Percentiles rank a stretch among this genome's conserved stretches.
Conservation (phyloP, 139 green algal species). For the Tetraselmis chui region DNA sequence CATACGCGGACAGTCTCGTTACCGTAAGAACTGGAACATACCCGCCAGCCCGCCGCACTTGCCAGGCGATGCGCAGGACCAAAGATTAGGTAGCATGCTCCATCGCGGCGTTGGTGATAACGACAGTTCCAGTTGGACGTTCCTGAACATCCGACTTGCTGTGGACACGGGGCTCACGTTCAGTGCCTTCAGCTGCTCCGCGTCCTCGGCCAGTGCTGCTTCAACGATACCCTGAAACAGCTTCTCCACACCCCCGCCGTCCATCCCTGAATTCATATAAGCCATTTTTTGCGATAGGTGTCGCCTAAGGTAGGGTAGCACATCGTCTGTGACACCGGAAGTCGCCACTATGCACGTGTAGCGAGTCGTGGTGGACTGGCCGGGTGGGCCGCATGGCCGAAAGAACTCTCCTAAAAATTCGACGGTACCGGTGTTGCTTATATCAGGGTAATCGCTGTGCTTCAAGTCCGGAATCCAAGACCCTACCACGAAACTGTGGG, state of each 20-base stretch:
- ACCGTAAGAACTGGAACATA: too few relatives aligned
- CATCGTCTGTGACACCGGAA: background rate
- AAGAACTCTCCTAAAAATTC: background rate
- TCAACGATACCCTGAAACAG: background rate
- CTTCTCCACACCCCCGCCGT: background rate
- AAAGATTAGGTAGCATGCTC: too few relatives aligned
- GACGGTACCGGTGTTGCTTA: background rate
- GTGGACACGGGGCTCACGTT: background rate
- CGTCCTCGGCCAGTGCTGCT: background rate
- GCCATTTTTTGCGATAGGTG: background rate
- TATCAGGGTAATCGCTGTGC: background rate
- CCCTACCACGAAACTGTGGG: background rate
- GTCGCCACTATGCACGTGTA: background rate
- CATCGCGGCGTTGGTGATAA: too few relatives aligned
- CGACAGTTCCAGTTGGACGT: too few relatives aligned
- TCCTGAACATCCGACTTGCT: too few relatives aligned
- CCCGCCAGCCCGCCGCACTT: too few relatives aligned
- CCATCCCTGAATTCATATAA: background rate
- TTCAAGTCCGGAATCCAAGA: background rate
- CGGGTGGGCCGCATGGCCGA: too few relatives aligned
- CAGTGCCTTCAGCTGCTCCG: background rate
- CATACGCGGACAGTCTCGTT: too few relatives aligned
- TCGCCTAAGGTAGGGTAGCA: background rate
- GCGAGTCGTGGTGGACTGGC: background rate
- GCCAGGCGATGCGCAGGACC: too few relatives aligned